phyloP scores from a whole-genome alignment of 164 flowering plant genomes.

The Stephania japonica region DNA sequence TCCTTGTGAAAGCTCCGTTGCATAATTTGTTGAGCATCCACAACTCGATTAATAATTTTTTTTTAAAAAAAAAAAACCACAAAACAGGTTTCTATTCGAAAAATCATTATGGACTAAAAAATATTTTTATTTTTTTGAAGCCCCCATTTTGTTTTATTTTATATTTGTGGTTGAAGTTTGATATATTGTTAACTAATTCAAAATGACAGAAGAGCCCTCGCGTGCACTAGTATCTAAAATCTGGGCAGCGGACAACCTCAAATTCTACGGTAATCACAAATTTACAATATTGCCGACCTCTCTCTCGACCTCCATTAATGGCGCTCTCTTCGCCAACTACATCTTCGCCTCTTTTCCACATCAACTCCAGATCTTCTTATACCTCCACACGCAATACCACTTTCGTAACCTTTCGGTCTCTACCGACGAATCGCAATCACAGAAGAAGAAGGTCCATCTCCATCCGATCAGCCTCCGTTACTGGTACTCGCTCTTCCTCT shows the following conservation, averaged over 20 bases:
- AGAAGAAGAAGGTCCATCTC: slow-evolving; percentile 22
- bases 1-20: too few relatives aligned
- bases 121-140: too few relatives aligned
- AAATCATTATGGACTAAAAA: too few relatives aligned
- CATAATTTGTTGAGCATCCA: too few relatives aligned
- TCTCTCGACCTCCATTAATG: slow-evolving; percentile 17
- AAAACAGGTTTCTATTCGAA: too few relatives aligned
- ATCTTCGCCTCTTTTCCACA: slow-evolving; percentile 18
- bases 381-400: slow-evolving; percentile 8
- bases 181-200: neutral
- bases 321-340: slow-evolving; percentile 31
- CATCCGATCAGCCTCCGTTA: slow-evolving; percentile 40
- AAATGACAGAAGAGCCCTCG: neutral
- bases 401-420: slow-evolving; percentile 37
- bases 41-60: too few relatives aligned
- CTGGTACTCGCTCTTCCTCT: slow-evolving; percentile 27
- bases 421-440: slow-evolving; percentile 24
- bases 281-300: neutral
- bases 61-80: too few relatives aligned
- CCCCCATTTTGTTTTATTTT: too few relatives aligned
- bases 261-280: neutral
- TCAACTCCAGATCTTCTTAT: slow-evolving; percentile 6
- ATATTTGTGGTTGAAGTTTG: too few relatives aligned
- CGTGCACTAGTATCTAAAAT: neutral
- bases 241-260: neutral